Evolutionary conservation across 352 stramenopile species (phyloP), one percentile per base, ranked within the genome.

Genomic region (Phytophthora ohioensis): DNA sequence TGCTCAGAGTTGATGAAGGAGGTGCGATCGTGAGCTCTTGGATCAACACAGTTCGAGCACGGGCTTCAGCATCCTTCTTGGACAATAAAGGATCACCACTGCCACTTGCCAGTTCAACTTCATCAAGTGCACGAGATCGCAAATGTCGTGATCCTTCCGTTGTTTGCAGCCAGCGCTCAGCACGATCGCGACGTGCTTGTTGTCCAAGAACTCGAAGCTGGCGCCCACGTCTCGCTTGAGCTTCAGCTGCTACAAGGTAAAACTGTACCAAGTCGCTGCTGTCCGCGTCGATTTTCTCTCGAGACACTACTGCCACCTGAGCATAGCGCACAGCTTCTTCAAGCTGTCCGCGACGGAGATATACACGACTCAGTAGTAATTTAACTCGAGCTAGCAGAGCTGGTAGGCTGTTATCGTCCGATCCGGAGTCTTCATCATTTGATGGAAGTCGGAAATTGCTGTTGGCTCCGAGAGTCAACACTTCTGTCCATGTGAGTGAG

Each of bases 171-270:
- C 84, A 92, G 35, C 68, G 64, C 17, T 89, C 79, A 5, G 77
- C 76, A 12, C 69, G 62, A 12, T 86, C 76, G 3, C 81, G 63
- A n/a, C 78, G 81, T 3, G 62, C 49, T 41, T 94, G 81, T 12
- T 87, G 76, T 4, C 81, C 75, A 3, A 88, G 48, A 7, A 81
- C 68, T 3, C 69, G 56, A 34, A 82, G 56, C 45, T 92, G 84
- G 34, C 85, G 90, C 56, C 78, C 86, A 39, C 80, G 81, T 34
- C 90, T 71, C 2, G 75, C 73, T 42, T 90, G 67, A 8, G 69
- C 71, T 61, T 94, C 84, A 3, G 84, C 81, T 0, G 87, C 60
- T 13, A 81, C 67, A 12, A 94, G 71, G 63, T 91, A 90, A 55
- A 82, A 84, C 3, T 75, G 57, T 6, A 91, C 86, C 8, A 94